Conservation (phyloP, 2,329 filamentous ascomycete genomes). For the Ophiocordyceps camponoti-saundersi region DNA sequence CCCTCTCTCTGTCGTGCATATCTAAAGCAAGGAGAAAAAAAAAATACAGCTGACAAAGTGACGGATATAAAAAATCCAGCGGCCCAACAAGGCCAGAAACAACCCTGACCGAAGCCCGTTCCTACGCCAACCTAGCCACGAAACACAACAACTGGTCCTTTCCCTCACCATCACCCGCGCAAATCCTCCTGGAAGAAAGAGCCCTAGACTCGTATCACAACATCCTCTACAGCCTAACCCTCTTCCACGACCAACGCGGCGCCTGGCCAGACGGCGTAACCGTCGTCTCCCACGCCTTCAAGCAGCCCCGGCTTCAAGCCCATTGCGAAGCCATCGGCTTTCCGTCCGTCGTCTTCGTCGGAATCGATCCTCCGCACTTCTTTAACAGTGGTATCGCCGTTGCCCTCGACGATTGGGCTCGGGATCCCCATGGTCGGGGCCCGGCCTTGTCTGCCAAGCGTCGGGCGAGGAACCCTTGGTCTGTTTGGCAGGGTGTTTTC, state of each 20-base stretch:
- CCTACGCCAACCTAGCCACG: conserved; percentile 38
- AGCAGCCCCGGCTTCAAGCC: conserved; percentile 40
- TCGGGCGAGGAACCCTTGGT: conserved; percentile 30
- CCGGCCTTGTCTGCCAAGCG: conserved; percentile 29
- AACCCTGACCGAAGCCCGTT: conserved; percentile 39
- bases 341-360: conserved; percentile 34
- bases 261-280: conserved; percentile 41
- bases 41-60: too few relatives aligned
- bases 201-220: conserved; percentile 82
- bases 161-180: too few relatives aligned
- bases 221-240: conserved; percentile 53
- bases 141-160: conserved; percentile 27
- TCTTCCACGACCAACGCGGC: conserved; percentile 23
- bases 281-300: conserved; percentile 55
- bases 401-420: conserved; percentile 29
- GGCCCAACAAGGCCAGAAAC: conserved; percentile 45
- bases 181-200: conserved; percentile 44
- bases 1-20: neutral
- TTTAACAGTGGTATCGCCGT: conserved; percentile 16
- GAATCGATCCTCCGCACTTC: conserved; percentile 45
- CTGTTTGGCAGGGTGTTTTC: conserved; percentile 26
- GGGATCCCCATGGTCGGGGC: conserved; percentile 34
- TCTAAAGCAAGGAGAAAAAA: neutral
- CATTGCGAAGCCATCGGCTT: conserved; percentile 49
- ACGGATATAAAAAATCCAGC: conserved; percentile 18